Conservation (phyloP, 179 eudicot genomes). For the Actinidia arguta region DNA sequence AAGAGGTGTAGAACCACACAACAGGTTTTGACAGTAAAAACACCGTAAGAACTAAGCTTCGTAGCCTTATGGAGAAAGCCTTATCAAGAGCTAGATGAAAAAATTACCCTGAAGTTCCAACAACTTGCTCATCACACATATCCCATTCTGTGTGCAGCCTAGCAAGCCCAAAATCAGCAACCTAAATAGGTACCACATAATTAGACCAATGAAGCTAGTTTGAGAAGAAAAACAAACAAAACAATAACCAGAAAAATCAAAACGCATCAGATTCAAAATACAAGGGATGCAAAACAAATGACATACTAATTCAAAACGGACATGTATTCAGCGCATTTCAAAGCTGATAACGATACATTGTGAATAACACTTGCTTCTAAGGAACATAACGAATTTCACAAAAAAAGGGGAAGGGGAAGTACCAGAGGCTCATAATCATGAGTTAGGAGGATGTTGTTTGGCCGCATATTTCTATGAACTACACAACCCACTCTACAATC, state of each 20-base stretch:
- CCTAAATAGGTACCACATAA: conserved; percentile 43
- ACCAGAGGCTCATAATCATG: conserved; percentile 95
- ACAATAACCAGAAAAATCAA: neutral
- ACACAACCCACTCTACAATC: conserved; percentile 96
- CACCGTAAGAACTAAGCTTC: neutral
- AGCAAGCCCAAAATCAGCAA: conserved; percentile 89
- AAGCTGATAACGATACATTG: neutral
- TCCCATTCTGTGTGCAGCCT: conserved; percentile 83
- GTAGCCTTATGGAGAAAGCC: neutral
- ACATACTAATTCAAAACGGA: too few species aligned
- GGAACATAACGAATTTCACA: too few species aligned
- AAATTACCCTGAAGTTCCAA: conserved; percentile 74
- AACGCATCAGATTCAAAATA: neutral
- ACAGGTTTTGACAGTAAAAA: neutral
- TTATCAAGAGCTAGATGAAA: neutral
- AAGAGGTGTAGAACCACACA: neutral
- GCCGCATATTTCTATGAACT: conserved; percentile 83
- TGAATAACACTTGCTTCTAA: neutral
- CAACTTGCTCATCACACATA: conserved; percentile 52
- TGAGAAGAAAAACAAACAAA: neutral
- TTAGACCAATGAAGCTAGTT: neutral
- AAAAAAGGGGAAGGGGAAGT: conserved; percentile 17
- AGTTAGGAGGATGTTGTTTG: conserved; percentile 84
- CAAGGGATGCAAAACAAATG: neutral
- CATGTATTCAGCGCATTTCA: neutral